Conservation (phyloP, 2,329 filamentous ascomycete species). For the Claviceps fusiformis region DNA sequence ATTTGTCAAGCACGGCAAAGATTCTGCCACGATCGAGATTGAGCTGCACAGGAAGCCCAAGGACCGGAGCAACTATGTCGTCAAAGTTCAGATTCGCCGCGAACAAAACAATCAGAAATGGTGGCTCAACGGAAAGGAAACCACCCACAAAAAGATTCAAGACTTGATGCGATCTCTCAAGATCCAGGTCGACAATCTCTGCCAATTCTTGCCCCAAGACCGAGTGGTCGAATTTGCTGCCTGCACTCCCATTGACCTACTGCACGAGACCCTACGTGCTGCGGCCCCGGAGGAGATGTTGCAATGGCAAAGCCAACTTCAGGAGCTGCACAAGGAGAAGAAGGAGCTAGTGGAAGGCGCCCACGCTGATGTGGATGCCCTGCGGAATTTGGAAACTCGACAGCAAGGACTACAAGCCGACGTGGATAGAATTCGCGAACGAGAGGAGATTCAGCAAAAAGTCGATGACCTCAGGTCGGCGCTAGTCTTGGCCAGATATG, state of each 20-base stretch:
- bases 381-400: slow-evolving; percentile 56
- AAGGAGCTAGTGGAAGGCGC: slow-evolving; percentile 48
- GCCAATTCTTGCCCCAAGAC: slow-evolving; percentile 93
- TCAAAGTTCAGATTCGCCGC: slow-evolving; percentile 63
- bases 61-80: slow-evolving; percentile 52
- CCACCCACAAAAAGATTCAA: slow-evolving; percentile 50
- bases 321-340: slow-evolving; percentile 52
- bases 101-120: slow-evolving; percentile 76
- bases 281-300: slow-evolving; percentile 74
- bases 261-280: slow-evolving; percentile 77
- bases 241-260: slow-evolving; percentile 65
- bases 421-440: slow-evolving; percentile 69
- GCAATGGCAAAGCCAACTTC: slow-evolving; percentile 62
- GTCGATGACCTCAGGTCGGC: slow-evolving; percentile 52
- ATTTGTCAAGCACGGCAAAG: slow-evolving; percentile 82
- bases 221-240: slow-evolving; percentile 88
- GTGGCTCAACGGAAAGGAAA: slow-evolving; percentile 55
- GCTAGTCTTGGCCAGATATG: slow-evolving; percentile 53
- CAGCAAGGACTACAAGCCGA: slow-evolving; percentile 66
- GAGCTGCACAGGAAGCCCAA: slow-evolving; percentile 59
- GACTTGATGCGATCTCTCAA: slow-evolving; percentile 56
- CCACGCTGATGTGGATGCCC: slow-evolving; percentile 43
- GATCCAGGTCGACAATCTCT: slow-evolving; percentile 95
- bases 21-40: slow-evolving; percentile 73
- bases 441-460: slow-evolving; percentile 51